Evolutionary conservation across 768 basidiomycete species (phyloP).

Genomic region (Aureoboletus auriporus): DNA sequence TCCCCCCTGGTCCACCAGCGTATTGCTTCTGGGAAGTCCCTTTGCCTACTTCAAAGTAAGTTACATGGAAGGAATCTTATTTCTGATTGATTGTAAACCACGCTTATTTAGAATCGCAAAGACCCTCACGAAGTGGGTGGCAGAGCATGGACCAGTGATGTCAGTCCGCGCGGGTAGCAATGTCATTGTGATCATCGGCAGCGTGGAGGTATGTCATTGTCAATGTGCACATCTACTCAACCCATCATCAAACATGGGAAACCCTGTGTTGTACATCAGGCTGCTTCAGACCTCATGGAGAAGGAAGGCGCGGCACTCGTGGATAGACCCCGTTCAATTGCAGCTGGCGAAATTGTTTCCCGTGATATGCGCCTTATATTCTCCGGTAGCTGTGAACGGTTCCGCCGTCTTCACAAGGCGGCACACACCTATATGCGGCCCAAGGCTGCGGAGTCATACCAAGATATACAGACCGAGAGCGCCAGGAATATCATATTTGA

Average conservation of each 20-base stretch:
- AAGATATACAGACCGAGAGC: conserved; percentile 39
- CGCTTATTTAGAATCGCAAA: conserved; percentile 1
- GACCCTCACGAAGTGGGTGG: conserved; percentile 1
- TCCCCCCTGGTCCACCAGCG: conserved; percentile 19
- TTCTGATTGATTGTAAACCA: background rate
- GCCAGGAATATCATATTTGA: conserved; percentile 16
- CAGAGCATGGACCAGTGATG: conserved; percentile 1
- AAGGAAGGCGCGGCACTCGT: conserved; percentile 47
- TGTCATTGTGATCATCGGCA: background rate
- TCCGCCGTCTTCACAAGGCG: conserved; percentile 52
- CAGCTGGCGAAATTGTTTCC: conserved; percentile 51
- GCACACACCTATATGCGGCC: conserved; percentile 52
- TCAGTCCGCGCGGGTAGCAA: conserved; percentile 25
- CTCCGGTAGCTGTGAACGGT: conserved; percentile 43
- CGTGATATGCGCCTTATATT: conserved; percentile 52
- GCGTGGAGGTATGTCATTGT: too few species aligned
- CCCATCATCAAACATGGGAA: background rate
- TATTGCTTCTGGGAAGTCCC: conserved; percentile 14
- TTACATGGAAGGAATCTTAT: background rate
- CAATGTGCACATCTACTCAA: too few species aligned
- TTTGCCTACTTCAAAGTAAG: conserved; percentile 8
- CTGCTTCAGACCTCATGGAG: conserved; percentile 58
- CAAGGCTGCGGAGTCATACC: conserved; percentile 42
- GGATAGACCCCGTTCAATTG: conserved; percentile 47
- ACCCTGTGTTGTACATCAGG: conserved; percentile 39